These are phyloP conservation scores for Paecilomyces dactylethromorphus DNA, from an alignment of 2,329 filamentous ascomycete genomes.

Conservation along the genomic window DNA sequence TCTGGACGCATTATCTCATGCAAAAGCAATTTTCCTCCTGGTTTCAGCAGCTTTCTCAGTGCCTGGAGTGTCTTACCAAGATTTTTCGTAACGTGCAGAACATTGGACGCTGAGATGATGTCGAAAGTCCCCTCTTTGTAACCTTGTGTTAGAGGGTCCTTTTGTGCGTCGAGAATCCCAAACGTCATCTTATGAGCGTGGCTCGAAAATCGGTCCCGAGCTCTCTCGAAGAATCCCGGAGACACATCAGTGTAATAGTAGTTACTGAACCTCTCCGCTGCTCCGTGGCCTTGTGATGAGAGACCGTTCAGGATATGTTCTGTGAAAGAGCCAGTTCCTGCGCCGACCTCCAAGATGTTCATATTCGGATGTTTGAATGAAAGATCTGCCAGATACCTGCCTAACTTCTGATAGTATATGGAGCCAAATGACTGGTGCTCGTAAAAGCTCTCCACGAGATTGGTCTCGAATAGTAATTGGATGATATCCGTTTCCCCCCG, in stretches of 20 bases:
- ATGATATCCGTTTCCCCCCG: too few species aligned
- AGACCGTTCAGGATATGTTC: background rate
- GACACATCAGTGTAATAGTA: conserved; percentile 45
- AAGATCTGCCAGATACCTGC: background rate
- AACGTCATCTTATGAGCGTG: conserved; percentile 21
- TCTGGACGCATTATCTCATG: conserved; percentile 26
- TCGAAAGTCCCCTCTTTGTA: conserved; percentile 26
- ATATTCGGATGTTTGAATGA: conserved; percentile 1
- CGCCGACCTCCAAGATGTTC: conserved; percentile 2
- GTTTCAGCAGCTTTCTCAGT: conserved; percentile 35
- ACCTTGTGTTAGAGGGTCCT: conserved; percentile 25
- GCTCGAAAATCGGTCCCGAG: conserved; percentile 17
- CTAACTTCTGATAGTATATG: background rate
- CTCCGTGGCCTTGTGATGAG: background rate
- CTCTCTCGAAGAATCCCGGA: conserved; percentile 34
- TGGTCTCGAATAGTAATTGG: too few species aligned
- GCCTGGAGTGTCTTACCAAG: conserved; percentile 17
- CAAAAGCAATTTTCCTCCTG: conserved; percentile 40
- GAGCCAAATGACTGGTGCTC: too few species aligned
- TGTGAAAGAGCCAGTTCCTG: background rate
- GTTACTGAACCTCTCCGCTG: conserved; percentile 13
- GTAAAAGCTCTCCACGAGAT: too few species aligned
- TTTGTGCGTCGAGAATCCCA: conserved; percentile 22
- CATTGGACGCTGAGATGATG: conserved; percentile 32
- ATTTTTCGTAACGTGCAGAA: conserved; percentile 32